Base-by-base conservation (phyloP, 345 rosid genomes). In the Corchorus capsularis region DNA sequence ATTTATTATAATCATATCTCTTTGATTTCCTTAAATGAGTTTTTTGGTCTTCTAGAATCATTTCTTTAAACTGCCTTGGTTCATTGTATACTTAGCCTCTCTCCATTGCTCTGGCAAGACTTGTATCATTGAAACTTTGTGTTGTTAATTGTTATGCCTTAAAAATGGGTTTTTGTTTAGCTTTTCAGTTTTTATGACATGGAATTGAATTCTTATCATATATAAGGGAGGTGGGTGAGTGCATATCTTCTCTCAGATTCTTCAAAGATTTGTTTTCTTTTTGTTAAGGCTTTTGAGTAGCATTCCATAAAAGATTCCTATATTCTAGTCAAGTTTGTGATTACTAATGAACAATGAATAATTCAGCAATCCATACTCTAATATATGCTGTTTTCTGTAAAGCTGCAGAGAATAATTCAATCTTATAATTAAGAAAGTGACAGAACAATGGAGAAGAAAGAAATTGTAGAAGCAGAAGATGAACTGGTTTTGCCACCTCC, bases 381-480 rank as follows among this genome's bases (percentile, higher is more conserved):
- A 53, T 4, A 2, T 17, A 35, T 35, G 27, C 9, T 13, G 4
- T 66, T 32, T 35, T 43, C 74, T 60, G 17, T 37, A n/a, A 56
- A 34, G 54, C 22, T 53, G 60, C 73, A 62, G 72, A 74, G 52
- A 8, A 46, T 27, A 0, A 27, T 55, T 65, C 15, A 27, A n/a
- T 46, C 49, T 9, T 71, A 47, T 16, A n/a, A n/a, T n/a, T n/a
- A 8, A 63, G 55, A 8, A 69, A 72, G 71, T 43, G 12, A 55
- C 39, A 17, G 65, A 72, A 75, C n/a, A 80, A 85, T 85, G 91
- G 87, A 76, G 73, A 83, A 39, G 45, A 74, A 74, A 35, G 89
- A 82, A 70, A 82, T 80, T 20, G 59, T 62, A 63, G 84, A 80
- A 79, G 69, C 62, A 8, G 72, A 72, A 72, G 56, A 32, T 52